Evolutionary conservation across 78 protist genomes (phyloP).

Genomic region (Creolimax fragrantissima): DNA sequence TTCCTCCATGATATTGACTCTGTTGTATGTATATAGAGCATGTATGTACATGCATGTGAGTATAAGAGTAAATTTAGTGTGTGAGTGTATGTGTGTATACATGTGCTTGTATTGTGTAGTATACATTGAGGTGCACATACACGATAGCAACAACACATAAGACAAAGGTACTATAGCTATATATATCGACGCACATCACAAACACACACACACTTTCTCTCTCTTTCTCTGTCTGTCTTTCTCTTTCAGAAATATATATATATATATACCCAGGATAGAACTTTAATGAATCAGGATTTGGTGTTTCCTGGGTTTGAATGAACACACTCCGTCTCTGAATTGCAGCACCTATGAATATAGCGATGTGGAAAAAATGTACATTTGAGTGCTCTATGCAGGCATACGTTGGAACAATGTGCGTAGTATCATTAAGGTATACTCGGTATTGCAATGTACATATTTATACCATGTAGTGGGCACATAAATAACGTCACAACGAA

Average conservation of each 20-base stretch:
- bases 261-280: constrained; percentile 34
- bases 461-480: not conserved
- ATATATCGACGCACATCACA: too few relatives aligned
- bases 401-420: not conserved
- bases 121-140: too few relatives aligned
- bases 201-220: too few relatives aligned
- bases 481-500: not conserved
- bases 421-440: not conserved
- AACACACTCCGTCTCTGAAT: constrained; percentile 34
- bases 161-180: not conserved
- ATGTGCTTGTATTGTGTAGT: too few relatives aligned
- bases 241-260: too few relatives aligned
- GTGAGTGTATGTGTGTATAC: not conserved
- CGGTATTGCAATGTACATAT: not conserved
- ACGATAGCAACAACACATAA: too few relatives aligned
- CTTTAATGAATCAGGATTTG: constrained; percentile 37
- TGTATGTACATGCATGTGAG: too few relatives aligned
- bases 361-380: not conserved
- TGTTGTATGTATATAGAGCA: not conserved
- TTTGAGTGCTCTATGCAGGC: not conserved
- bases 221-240: too few relatives aligned
- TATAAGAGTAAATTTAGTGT: too few relatives aligned
- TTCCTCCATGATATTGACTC: not conserved
- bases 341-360: not conserved
- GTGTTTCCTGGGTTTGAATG: constrained; percentile 47